These are phyloP conservation scores for Chlamydomonas applanata DNA, from an alignment of 139 green algal species.

Conservation along the genomic window DNA sequence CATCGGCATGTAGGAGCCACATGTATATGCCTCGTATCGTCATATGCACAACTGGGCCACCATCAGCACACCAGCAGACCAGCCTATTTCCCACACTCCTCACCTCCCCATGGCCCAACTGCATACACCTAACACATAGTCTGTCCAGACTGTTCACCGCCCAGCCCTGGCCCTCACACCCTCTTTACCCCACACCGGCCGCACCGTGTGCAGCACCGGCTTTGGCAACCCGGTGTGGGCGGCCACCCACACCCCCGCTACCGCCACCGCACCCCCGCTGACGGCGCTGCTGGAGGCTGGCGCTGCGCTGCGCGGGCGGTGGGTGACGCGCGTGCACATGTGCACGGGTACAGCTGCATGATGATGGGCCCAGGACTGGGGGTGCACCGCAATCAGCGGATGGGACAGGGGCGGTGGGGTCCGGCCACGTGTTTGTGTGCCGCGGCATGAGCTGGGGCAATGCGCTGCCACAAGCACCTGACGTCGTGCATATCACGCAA, in stretches of 20 bases:
- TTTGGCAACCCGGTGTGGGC: constrained; percentile 83
- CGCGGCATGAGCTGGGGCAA: too few species aligned
- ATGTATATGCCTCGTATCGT: neutral
- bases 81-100: constrained; percentile 5
- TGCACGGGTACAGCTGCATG: neutral
- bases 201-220: constrained; percentile 40
- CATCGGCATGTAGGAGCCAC: neutral
- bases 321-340: neutral
- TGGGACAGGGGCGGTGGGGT: too few species aligned
- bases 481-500: too few species aligned
- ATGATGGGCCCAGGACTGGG: too few species aligned
- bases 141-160: too few species aligned
- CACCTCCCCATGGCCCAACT: neutral
- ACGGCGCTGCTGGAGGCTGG: constrained; percentile 73
- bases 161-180: neutral
- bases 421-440: too few species aligned
- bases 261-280: constrained; percentile 60
- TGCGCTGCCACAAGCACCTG: too few species aligned
- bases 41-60: neutral
- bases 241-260: constrained; percentile 57
- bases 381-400: too few species aligned
- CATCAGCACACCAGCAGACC: neutral
- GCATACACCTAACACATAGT: constrained; percentile 35
- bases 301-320: constrained; percentile 52
- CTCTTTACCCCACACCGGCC: neutral